These are phyloP conservation scores for Murraya koenigii DNA, from an alignment of 345 rosid genomes.

Conservation along the genomic window DNA sequence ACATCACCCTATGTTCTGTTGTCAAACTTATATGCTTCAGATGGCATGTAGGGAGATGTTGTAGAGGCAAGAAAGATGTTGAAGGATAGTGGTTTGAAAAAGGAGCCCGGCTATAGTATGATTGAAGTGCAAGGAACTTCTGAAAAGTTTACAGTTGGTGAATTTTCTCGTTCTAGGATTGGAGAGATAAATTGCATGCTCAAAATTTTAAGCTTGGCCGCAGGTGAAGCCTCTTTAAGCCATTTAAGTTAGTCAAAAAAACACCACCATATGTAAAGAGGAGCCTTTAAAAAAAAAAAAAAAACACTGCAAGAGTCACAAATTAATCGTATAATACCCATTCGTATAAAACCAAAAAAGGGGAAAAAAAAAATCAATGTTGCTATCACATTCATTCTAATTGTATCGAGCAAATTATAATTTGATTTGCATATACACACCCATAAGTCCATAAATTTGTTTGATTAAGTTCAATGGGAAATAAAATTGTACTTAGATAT, in stretches of 20 bases:
- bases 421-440: too few relatives aligned
- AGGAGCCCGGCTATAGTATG: slow-evolving; percentile 55
- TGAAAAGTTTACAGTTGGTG: slow-evolving; percentile 43
- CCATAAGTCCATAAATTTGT: too few relatives aligned
- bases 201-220: slow-evolving; percentile 27
- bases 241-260: neutral
- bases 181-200: slow-evolving; percentile 41
- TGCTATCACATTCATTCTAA: too few relatives aligned
- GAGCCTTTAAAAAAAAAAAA: too few relatives aligned
- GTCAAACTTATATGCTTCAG: slow-evolving; percentile 60
- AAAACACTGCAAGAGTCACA: too few relatives aligned
- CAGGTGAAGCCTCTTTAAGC: slow-evolving; percentile 16
- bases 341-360: too few relatives aligned
- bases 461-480: too few relatives aligned
- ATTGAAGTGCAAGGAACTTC: slow-evolving; percentile 44
- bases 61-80: slow-evolving; percentile 55
- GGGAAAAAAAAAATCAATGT: too few relatives aligned
- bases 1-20: slow-evolving; percentile 58
- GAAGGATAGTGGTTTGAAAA: slow-evolving; percentile 55
- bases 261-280: neutral
- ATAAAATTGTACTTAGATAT: too few relatives aligned
- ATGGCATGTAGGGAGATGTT: slow-evolving; percentile 56
- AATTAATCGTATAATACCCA: too few relatives aligned
- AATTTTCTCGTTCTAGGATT: slow-evolving; percentile 45
- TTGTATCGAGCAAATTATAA: too few relatives aligned